phyloP scores from a whole-genome alignment of 306 rosid genomes.

The Trifolium fragiferum region DNA sequence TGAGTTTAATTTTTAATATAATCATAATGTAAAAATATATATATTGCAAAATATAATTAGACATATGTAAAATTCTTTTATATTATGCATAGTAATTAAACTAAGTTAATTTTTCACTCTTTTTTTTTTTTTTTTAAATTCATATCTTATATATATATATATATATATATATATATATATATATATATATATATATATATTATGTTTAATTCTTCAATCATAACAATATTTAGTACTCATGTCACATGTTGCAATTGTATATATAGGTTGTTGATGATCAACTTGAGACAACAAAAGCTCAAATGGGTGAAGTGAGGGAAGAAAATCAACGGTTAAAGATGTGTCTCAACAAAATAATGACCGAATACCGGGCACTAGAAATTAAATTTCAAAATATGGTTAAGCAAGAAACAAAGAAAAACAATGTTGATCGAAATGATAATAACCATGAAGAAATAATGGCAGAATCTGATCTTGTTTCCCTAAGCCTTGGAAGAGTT shows the following conservation, averaged over 20 bases:
- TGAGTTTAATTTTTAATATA: background rate
- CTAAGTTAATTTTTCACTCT: too few species aligned
- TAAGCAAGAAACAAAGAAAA: slow-evolving; percentile 51
- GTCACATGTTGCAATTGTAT: background rate
- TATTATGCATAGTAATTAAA: background rate
- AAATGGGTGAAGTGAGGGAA: slow-evolving; percentile 74
- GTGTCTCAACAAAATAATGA: slow-evolving; percentile 59
- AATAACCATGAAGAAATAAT: slow-evolving; percentile 29
- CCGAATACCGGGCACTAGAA: slow-evolving; percentile 71
- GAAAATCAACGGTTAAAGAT: slow-evolving; percentile 80
- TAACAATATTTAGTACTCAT: background rate
- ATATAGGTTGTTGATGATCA: slow-evolving; percentile 51
- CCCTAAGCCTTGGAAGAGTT: slow-evolving; percentile 78
- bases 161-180: too few species aligned
- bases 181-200: too few species aligned
- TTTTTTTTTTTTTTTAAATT: too few species aligned
- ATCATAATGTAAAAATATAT: background rate
- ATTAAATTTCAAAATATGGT: slow-evolving; percentile 54
- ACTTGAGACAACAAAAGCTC: slow-evolving; percentile 65
- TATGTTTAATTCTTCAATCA: too few species aligned
- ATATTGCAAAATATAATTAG: background rate
- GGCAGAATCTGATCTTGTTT: slow-evolving; percentile 67
- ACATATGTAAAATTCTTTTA: background rate
- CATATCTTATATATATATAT: too few species aligned
- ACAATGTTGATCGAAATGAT: slow-evolving; percentile 10